Conservation (phyloP, 805 yeast species). For the Candida nitratophila region DNA sequence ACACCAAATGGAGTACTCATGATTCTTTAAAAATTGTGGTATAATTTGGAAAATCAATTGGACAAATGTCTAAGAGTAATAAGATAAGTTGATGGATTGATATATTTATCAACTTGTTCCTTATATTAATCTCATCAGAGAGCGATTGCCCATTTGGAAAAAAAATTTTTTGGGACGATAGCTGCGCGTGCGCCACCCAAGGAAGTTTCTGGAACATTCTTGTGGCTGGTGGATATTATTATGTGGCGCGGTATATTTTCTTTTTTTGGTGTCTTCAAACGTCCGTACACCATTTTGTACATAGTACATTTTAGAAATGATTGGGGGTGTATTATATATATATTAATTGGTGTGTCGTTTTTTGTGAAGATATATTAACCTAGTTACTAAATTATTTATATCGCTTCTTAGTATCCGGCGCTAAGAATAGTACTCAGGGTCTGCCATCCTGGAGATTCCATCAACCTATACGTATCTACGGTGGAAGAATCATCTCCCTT, state of each 20-base stretch:
- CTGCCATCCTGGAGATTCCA: conserved; percentile 76
- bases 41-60: neutral
- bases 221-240: neutral
- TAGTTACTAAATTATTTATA: no score
- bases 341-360: no score
- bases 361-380: no score
- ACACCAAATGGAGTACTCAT: conserved; percentile 97
- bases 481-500: conserved; percentile 31
- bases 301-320: no score
- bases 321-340: no score
- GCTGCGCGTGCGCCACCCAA: neutral
- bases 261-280: no score
- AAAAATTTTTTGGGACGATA: neutral
- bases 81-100: no score
- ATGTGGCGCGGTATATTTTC: no score
- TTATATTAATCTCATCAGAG: neutral
- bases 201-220: neutral
- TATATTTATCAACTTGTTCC: no score
- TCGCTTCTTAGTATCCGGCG: neutral
- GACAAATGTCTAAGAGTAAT: no score
- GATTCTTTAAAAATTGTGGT: conserved; percentile 3
- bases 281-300: no score
- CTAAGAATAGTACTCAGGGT: conserved; percentile 51
- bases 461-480: conserved; percentile 30
- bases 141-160: neutral